phyloP scores from a whole-genome alignment of 371 early-diverging fungal genomes.

The Chytridium lagenaria region DNA sequence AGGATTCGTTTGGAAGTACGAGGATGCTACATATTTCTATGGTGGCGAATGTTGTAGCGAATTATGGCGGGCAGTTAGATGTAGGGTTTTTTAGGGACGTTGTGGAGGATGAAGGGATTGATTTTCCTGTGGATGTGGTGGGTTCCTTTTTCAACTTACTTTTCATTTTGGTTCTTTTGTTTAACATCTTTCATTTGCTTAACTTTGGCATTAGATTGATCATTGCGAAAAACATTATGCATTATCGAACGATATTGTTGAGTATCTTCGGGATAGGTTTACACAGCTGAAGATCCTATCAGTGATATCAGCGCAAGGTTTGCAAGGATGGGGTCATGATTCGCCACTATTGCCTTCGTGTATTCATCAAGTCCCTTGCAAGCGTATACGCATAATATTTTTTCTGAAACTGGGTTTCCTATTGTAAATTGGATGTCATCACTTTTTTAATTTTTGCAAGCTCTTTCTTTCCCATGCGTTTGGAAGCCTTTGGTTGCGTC shows the following conservation, averaged over 20 bases:
- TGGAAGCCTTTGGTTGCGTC: too few relatives aligned
- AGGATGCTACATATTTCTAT: slow-evolving; percentile 12
- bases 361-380: too few relatives aligned
- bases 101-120: slow-evolving; percentile 26
- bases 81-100: slow-evolving; percentile 29
- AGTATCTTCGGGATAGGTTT: slow-evolving; percentile 1
- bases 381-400: too few relatives aligned
- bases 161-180: slow-evolving; percentile 7
- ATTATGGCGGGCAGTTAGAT: slow-evolving; percentile 27
- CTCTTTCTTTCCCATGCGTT: too few relatives aligned
- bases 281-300: neutral
- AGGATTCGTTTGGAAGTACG: neutral
- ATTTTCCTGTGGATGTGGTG: slow-evolving; percentile 28
- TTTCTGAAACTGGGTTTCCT: too few relatives aligned
- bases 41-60: slow-evolving; percentile 32
- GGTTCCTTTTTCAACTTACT: slow-evolving; percentile 7
- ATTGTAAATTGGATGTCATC: too few relatives aligned
- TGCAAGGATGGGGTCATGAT: neutral
- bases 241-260: neutral
- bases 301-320: neutral
- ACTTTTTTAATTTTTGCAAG: too few relatives aligned
- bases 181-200: neutral
- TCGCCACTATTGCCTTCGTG: too few relatives aligned
- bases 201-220: neutral
- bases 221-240: neutral